Percentiles rank a stretch among this genome's conserved stretches.
Conservation (phyloP, 306 rosid genomes). For the Ammopiptanthus mongolicus region DNA sequence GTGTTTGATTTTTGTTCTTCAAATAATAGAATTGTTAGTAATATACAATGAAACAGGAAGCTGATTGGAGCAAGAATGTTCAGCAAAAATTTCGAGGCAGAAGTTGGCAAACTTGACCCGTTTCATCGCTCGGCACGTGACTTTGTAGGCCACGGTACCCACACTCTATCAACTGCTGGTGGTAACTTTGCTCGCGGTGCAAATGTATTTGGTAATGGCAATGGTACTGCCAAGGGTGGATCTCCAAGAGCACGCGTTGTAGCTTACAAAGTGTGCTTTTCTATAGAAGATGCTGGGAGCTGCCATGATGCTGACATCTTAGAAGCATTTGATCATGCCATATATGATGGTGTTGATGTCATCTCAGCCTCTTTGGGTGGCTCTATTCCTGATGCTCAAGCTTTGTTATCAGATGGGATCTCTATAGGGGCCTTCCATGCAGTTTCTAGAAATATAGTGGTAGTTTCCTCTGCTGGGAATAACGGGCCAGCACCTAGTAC, state of each 20-base stretch:
- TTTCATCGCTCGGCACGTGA: conserved; percentile 42
- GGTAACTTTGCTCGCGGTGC: conserved; percentile 44
- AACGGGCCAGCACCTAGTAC: conserved; percentile 42
- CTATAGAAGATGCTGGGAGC: background rate
- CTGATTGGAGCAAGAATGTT: conserved; percentile 72
- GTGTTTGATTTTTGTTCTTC: no score
- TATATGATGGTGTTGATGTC: conserved; percentile 62
- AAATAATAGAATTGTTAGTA: no score
- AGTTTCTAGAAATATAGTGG: conserved; percentile 26
- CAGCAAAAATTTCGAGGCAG: conserved; percentile 27
- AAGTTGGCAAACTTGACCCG: background rate
- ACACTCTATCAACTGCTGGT: conserved; percentile 74
- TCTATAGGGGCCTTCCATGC: conserved; percentile 68
- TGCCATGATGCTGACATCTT: conserved; percentile 61
- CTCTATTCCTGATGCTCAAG: background rate
- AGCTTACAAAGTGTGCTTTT: conserved; percentile 77
- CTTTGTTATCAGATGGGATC: conserved; percentile 19
- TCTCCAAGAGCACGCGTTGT: conserved; percentile 72
- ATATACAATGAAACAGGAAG: conserved; percentile 39
- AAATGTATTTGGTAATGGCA: conserved; percentile 33
- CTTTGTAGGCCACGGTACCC: conserved; percentile 69
- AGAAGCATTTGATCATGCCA: conserved; percentile 67
- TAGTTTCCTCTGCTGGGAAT: conserved; percentile 61
- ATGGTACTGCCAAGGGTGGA: conserved; percentile 81
- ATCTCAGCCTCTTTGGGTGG: conserved; percentile 48